Percentiles rank a stretch among this genome's conserved stretches.
phyloP scores from a whole-genome alignment of 2,329 filamentous ascomycete genomes.

The Sarocladiaceae sp. region DNA sequence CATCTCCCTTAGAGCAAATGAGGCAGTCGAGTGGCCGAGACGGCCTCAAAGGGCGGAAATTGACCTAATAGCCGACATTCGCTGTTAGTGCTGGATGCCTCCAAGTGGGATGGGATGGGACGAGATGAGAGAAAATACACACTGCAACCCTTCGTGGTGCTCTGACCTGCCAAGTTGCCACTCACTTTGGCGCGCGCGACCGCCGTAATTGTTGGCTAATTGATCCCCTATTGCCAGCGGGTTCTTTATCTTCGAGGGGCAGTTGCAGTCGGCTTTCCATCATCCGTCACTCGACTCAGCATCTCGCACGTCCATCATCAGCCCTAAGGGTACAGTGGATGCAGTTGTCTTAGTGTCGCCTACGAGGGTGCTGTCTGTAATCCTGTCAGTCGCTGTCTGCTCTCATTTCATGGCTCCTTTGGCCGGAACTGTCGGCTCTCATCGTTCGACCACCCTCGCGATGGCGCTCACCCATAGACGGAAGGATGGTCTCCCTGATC shows the following conservation, averaged over 20 bases:
- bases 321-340: no score
- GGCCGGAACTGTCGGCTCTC: constrained; percentile 1
- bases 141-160: not conserved
- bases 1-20: not conserved
- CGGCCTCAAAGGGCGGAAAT: constrained; percentile 7
- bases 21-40: constrained; percentile 1
- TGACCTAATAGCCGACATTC: constrained; percentile 3
- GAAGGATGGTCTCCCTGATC: not conserved
- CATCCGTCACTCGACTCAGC: not conserved
- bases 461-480: not conserved
- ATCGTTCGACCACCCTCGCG: not conserved
- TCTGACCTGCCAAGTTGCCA: constrained; percentile 2
- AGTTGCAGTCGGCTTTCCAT: not conserved
- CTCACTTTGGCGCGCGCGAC: constrained; percentile 1
- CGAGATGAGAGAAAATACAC: not conserved
- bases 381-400: no score
- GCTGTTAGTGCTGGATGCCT: not conserved
- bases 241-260: not conserved
- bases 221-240: not conserved
- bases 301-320: no score
- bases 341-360: no score
- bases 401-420: not conserved
- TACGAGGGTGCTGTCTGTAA: no score
- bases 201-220: not conserved
- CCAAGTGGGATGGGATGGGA: not conserved